phyloP scores from a whole-genome alignment of 768 basidiomycete genomes.

The Inosperma sp. region DNA sequence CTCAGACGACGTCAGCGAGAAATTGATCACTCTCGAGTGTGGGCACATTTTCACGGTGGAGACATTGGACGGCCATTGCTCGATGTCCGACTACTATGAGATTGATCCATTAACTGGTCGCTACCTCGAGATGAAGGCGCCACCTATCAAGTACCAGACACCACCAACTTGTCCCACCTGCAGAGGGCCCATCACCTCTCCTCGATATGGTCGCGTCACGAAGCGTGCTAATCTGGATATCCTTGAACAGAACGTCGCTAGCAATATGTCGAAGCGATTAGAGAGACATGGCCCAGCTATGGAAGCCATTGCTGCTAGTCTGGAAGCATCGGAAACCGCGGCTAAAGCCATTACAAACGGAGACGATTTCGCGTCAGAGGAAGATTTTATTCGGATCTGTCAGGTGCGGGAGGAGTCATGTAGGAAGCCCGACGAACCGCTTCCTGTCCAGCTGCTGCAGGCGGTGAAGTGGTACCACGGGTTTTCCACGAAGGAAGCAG shows the following conservation, averaged over 20 bases:
- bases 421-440: slow-evolving; percentile 4
- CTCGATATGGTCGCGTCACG: slow-evolving; percentile 56
- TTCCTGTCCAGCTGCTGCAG: neutral
- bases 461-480: slow-evolving; percentile 8
- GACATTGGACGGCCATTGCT: slow-evolving; percentile 58
- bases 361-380: neutral
- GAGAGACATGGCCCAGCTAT: slow-evolving; percentile 1
- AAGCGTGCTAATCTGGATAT: slow-evolving; percentile 64
- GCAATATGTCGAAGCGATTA: slow-evolving; percentile 39
- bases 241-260: slow-evolving; percentile 57
- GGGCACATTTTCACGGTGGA: slow-evolving; percentile 66
- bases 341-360: slow-evolving; percentile 4
- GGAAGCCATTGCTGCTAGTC: neutral
- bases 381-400: neutral
- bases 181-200: slow-evolving; percentile 50
- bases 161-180: slow-evolving; percentile 63
- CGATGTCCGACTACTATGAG: slow-evolving; percentile 48
- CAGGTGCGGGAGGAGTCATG: neutral
- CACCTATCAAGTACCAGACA: slow-evolving; percentile 24
- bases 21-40: slow-evolving; percentile 60
- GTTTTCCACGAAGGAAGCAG: slow-evolving; percentile 8
- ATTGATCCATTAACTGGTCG: slow-evolving; percentile 35
- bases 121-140: slow-evolving; percentile 36
- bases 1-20: slow-evolving; percentile 36
- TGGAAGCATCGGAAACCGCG: neutral